phyloP scores from a whole-genome alignment of 2,329 filamentous ascomycete genomes.

The Clonostachys byssicola region DNA sequence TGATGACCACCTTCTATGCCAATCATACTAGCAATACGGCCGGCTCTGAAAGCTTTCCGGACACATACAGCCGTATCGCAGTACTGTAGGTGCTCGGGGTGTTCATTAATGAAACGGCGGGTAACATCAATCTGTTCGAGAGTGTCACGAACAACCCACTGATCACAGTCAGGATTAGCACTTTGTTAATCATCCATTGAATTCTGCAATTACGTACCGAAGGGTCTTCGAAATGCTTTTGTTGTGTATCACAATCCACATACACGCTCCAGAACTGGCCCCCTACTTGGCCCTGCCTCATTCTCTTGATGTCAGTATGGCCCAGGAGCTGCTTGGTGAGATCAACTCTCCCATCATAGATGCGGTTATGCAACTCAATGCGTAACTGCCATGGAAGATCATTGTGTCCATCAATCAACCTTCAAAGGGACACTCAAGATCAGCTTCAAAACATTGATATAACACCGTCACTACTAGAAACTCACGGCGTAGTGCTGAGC shows the following conservation, averaged over 20 bases:
- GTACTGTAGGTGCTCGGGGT: conserved; percentile 35
- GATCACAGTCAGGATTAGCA: background rate
- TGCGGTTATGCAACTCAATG: conserved; percentile 18
- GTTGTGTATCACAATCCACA: conserved; percentile 13
- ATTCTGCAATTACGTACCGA: conserved; percentile 6
- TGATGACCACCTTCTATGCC: conserved; percentile 30
- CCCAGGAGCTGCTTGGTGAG: conserved; percentile 10
- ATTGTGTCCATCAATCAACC: conserved; percentile 22
- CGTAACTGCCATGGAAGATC: conserved; percentile 21
- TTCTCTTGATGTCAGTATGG: conserved; percentile 17
- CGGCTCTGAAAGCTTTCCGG: conserved; percentile 18
- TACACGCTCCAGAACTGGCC: conserved; percentile 23
- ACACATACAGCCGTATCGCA: conserved; percentile 17
- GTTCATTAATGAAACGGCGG: conserved; percentile 17
- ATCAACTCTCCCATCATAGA: conserved; percentile 10
- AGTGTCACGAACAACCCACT: conserved; percentile 7
- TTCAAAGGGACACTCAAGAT: background rate
- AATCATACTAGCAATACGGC: conserved; percentile 26
- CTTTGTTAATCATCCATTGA: background rate
- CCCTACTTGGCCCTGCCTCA: conserved; percentile 18
- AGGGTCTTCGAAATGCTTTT: conserved; percentile 15
- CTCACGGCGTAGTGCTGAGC: conserved; percentile 7
- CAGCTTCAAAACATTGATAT: background rate
- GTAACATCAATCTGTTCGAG: conserved; percentile 28
- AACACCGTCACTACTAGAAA: background rate